Evolutionary conservation across 257 asterid genomes (phyloP), one percentile per base, ranked within the genome.

Genomic region (Petunia axillaris): DNA sequence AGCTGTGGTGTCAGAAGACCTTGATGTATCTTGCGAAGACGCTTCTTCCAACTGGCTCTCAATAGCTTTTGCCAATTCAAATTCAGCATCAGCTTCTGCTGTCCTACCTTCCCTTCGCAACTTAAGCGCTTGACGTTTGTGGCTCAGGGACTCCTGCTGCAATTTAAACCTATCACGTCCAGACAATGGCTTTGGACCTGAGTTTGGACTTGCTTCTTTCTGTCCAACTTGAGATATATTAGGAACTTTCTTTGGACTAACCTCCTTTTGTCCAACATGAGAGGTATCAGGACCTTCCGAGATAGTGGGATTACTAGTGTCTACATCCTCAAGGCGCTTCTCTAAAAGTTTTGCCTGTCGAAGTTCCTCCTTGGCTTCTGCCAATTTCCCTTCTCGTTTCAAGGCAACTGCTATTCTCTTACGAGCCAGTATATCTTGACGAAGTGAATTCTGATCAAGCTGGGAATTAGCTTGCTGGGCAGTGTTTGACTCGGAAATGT

Each of bases 321-420:
- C 40, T 39, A 79, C 88, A 81, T 90, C 92, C 80, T 86, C 90
- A 39, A 58, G 10, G 5, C 54, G 86, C 87, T 94, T 96, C 84
- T 91, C 99, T 81, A 96, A 79, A 79, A 90, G 90, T 87, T 92
- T 96, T 75, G 99, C 98, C 84, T 88, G 89, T 40, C 94, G 83
- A 79, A 96, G 93, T 85, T 94, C 98, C 86, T 94, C 98, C 87
- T 94, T 96, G n/a, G 99, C 99, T 86, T 92, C 98, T 8, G 87
- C 88, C 77, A 94, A 46, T 67, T 94, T 92, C 77, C 99, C 98
- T 8, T 92, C 97, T 83, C 98, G 90, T 89, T 96, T 96, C n/a
- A 92, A 83, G 54, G 93, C 84, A 52, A 96, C 60, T 35, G 99
- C 99, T 84, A 85, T 92, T 85, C 91, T 89, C 90, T 96, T 96